phyloP scores from a whole-genome alignment of 805 yeast species.

The Wickerhamiella hasegawae region DNA sequence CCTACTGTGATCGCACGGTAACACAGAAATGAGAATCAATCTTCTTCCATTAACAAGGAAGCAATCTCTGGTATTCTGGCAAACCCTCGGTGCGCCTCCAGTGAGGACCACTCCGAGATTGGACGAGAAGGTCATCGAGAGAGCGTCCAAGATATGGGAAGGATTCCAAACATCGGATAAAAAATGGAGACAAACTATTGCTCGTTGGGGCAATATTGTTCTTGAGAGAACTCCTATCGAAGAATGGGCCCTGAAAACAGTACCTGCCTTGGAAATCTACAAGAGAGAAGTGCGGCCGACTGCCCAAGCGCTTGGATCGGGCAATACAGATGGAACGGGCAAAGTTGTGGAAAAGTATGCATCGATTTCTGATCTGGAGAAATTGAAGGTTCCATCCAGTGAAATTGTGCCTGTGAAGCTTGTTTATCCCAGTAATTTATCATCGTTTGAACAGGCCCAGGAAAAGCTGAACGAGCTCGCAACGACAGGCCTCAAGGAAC shows the following conservation, averaged over 20 bases:
- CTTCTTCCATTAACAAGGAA: slow-evolving; percentile 56
- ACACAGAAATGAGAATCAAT: slow-evolving; percentile 49
- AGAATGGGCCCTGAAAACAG: slow-evolving; percentile 56
- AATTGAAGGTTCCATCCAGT: slow-evolving; percentile 9
- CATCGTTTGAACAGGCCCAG: slow-evolving; percentile 19
- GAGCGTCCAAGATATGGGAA: slow-evolving; percentile 48
- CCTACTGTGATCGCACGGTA: no score
- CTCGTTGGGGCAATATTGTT: slow-evolving; percentile 33
- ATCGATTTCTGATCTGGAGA: background rate
- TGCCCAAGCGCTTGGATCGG: background rate
- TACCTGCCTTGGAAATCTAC: slow-evolving; percentile 54
- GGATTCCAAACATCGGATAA: slow-evolving; percentile 39
- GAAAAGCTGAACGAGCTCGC: slow-evolving; percentile 30
- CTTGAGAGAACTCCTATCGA: slow-evolving; percentile 60
- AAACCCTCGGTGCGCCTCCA: slow-evolving; percentile 30
- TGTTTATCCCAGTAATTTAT: slow-evolving; percentile 32
- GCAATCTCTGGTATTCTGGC: slow-evolving; percentile 52
- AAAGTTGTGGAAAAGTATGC: no score
- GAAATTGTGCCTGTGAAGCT: slow-evolving; percentile 22
- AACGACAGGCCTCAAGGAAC: slow-evolving; percentile 31
- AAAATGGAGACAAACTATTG: slow-evolving; percentile 43
- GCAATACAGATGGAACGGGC: background rate
- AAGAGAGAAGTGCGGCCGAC: slow-evolving; percentile 28
- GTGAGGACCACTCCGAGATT: slow-evolving; percentile 23
- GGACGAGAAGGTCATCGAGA: slow-evolving; percentile 28